Percentiles rank a stretch among this genome's conserved stretches.
phyloP scores from a whole-genome alignment of 2,329 filamentous ascomycete species.

The Colletotrichum zoysiae region DNA sequence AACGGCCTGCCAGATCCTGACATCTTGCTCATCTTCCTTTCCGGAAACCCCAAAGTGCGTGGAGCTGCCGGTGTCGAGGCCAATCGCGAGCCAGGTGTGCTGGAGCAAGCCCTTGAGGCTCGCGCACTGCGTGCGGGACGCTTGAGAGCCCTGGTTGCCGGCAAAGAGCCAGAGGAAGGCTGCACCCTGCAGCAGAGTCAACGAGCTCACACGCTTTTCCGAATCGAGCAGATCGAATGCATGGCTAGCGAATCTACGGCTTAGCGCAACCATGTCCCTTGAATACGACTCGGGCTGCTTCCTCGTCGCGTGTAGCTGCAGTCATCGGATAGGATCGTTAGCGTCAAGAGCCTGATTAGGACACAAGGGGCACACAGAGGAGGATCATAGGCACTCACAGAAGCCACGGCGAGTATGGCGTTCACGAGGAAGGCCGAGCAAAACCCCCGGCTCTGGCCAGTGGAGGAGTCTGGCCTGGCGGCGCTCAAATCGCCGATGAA shows the following conservation, averaged over 20 bases:
- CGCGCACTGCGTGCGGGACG: background rate
- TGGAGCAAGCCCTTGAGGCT: background rate
- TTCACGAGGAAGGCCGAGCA: conserved; percentile 46
- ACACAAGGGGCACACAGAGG: background rate
- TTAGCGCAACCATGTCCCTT: background rate
- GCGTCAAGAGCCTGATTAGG: background rate
- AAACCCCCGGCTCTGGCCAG: conserved; percentile 21
- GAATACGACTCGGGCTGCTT: background rate
- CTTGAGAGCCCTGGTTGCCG: background rate
- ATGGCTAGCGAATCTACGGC: conserved; percentile 1
- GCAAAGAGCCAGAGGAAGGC: conserved; percentile 41
- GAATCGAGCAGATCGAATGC: conserved; percentile 28
- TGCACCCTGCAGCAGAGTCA: conserved; percentile 43
- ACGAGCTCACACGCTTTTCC: conserved; percentile 2
- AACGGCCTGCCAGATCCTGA: conserved; percentile 30
- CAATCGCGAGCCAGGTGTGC: conserved; percentile 7
- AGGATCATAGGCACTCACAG: conserved; percentile 33
- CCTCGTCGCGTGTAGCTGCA: conserved; percentile 26
- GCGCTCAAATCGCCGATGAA: conserved; percentile 40
- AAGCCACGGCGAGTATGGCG: conserved; percentile 43
- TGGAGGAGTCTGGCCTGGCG: background rate
- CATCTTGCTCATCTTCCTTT: background rate
- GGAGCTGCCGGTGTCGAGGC: background rate
- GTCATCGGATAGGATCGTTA: background rate
- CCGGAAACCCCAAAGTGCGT: background rate